Evolutionary conservation across 306 rosid genomes (phyloP).

Genomic region (Quercus wislizeni): DNA sequence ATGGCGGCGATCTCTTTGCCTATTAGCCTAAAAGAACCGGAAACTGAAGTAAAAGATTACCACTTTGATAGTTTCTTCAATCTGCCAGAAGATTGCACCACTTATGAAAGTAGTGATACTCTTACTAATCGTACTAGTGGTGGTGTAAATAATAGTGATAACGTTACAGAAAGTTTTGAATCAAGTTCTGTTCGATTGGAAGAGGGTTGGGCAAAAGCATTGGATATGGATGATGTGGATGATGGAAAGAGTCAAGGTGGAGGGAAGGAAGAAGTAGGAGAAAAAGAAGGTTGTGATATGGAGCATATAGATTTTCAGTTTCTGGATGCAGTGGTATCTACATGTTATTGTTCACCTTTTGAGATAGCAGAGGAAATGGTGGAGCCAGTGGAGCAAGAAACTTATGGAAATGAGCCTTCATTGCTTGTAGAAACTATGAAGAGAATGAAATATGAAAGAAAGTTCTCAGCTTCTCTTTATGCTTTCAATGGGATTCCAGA

Average conservation of each 20-base stretch:
- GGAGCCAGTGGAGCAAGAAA: not conserved
- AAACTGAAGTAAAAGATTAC: constrained; percentile 10
- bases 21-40: constrained; percentile 1
- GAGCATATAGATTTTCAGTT: constrained; percentile 20
- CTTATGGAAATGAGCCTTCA: not conserved
- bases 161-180: constrained; percentile 12
- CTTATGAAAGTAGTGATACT: not conserved
- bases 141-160: not conserved
- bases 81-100: constrained; percentile 3
- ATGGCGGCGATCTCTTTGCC: not conserved
- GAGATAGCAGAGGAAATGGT: constrained; percentile 30
- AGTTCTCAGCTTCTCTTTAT: constrained; percentile 7
- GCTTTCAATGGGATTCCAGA: constrained; percentile 6
- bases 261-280: not conserved
- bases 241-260: not conserved
- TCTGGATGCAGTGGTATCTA: not conserved
- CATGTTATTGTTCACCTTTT: constrained; percentile 8
- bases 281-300: constrained; percentile 15
- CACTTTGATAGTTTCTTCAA: constrained; percentile 3
- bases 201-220: constrained; percentile 11
- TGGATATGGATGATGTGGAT: not conserved
- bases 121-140: constrained; percentile 16
- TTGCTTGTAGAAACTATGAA: not conserved
- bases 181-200: not conserved
- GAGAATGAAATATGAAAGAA: not conserved